Percentiles rank a stretch among this genome's conserved stretches.
Conservation (phyloP, 192 early-diverging fungal genomes). For the Backusella tuberculispora region DNA sequence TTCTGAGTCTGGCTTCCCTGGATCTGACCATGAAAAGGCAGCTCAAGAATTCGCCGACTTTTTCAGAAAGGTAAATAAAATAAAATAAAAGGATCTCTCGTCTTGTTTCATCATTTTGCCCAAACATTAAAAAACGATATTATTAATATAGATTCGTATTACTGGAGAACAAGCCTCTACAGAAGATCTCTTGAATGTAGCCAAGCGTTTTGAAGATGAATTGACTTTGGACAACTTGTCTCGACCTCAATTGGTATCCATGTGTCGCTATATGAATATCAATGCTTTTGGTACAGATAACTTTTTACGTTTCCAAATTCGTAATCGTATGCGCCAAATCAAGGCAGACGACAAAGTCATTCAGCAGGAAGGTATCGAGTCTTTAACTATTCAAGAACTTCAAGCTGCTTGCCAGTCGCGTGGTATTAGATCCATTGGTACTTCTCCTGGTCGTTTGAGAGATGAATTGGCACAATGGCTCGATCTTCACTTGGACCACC, state of each 20-base stretch:
- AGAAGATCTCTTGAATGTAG: conserved; percentile 80
- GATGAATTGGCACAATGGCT: conserved; percentile 93
- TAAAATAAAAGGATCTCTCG: not conserved
- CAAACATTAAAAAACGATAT: not conserved
- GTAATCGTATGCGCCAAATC: conserved; percentile 83
- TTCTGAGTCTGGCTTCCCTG: conserved; percentile 73
- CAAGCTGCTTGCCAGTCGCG: conserved; percentile 86
- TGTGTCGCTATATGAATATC: conserved; percentile 94
- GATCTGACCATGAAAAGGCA: conserved; percentile 52
- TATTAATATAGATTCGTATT: conserved; percentile 64
- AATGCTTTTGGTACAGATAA: conserved; percentile 98
- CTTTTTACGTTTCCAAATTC: conserved; percentile 91
- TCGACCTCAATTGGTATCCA: conserved; percentile 92
- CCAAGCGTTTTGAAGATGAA: conserved; percentile 92
- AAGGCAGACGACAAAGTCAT: conserved; percentile 90
- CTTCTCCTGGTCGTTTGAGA: conserved; percentile 87
- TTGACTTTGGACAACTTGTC: conserved; percentile 92
- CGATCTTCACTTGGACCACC: conserved; percentile 90
- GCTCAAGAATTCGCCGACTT: conserved; percentile 76
- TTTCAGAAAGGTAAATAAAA: conserved; percentile 68
- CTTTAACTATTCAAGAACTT: conserved; percentile 85
- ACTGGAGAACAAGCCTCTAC: conserved; percentile 84
- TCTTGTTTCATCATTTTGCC: not conserved
- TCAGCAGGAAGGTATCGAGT: conserved; percentile 83
- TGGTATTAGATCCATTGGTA: conserved; percentile 88